These are phyloP conservation scores for Sinapis alba DNA, from an alignment of 441 rosid genomes.

Conservation along the genomic window DNA sequence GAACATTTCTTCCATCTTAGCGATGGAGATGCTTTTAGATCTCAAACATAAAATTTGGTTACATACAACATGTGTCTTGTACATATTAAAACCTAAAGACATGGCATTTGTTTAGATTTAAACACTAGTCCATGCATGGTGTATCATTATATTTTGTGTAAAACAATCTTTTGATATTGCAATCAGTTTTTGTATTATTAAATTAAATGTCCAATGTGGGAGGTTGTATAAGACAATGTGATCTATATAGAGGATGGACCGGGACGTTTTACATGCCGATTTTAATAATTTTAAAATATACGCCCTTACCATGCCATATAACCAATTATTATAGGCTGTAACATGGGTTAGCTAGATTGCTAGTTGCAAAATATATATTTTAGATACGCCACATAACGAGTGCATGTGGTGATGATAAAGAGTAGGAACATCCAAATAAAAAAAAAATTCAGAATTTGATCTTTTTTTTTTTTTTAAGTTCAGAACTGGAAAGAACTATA, in stretches of 20 bases:
- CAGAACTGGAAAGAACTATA: slow-evolving; percentile 35
- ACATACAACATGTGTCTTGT: slow-evolving; percentile 8
- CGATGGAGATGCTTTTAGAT: not conserved
- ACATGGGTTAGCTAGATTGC: slow-evolving; percentile 18
- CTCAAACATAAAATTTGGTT: slow-evolving; percentile 22
- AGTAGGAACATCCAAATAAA: slow-evolving; percentile 19
- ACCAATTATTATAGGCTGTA: slow-evolving; percentile 6
- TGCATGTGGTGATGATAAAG: slow-evolving; percentile 16
- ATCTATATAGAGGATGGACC: slow-evolving; percentile 24
- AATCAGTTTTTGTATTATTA: not conserved
- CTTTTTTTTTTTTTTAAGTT: no score
- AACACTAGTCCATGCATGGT: slow-evolving; percentile 17
- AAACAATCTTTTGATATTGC: not conserved
- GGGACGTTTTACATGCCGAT: slow-evolving; percentile 33
- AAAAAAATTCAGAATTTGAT: slow-evolving; percentile 21
- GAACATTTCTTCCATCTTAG: no score
- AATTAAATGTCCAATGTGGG: slow-evolving; percentile 10
- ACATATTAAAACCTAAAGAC: slow-evolving; percentile 27
- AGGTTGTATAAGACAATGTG: slow-evolving; percentile 24
- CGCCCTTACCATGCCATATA: not conserved
- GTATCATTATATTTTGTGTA: slow-evolving; percentile 19
- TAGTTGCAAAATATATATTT: not conserved
- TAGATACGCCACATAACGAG: slow-evolving; percentile 27
- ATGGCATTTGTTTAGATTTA: slow-evolving; percentile 37
- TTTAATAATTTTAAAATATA: not conserved